Evolutionary conservation across 1,139 yeast species (phyloP), one percentile per base, ranked within the genome.

Genomic region (Pichia sp.): DNA sequence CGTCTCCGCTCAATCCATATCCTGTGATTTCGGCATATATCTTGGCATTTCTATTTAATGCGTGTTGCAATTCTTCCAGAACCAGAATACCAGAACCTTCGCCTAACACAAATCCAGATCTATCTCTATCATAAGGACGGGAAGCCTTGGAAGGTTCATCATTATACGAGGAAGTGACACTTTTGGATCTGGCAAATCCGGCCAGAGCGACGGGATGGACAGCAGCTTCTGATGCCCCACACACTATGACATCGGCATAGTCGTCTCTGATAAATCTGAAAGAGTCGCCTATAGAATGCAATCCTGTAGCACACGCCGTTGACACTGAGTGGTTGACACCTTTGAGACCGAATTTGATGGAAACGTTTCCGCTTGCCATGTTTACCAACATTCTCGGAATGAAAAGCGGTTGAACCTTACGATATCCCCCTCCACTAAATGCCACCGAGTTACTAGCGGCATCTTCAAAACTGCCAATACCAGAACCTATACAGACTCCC

Each of bases 281-380:
- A 0, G 96, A 97, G 59, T 94, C 99, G 3, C 98, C 97, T 46
- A 94, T 81, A 0, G 97, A 77, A 59, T 92, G 95, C 32, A 85
- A 76, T 0, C 99, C 99, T 0, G 98, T 88, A 3, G 98, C 95
- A 67, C 99, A 94, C 0, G 98, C 98, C 0, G 97, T 88, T 1
- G 95, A 77, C 0, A 82, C 94, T 0, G 95, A 70, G 60, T 88
- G 96, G 45, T 85, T 78, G 2, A 96, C 95, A 0, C 98, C 99
- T 54, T 74, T 69, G 33, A 87, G 65, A 3, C 85, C 83, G 57
- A 80, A 77, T 52, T 77, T 73, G 47, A 92, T 90, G 4, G 96
- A 83, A 4, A 92, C 76, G 53, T 88, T 83, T 2, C 98, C 97
- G 0, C 92, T 88, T 0, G 96, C 96, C 97, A 94, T 94, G 62